Base-by-base conservation (phyloP, 306 rosid genomes). In the Gleditsia sinensis region DNA sequence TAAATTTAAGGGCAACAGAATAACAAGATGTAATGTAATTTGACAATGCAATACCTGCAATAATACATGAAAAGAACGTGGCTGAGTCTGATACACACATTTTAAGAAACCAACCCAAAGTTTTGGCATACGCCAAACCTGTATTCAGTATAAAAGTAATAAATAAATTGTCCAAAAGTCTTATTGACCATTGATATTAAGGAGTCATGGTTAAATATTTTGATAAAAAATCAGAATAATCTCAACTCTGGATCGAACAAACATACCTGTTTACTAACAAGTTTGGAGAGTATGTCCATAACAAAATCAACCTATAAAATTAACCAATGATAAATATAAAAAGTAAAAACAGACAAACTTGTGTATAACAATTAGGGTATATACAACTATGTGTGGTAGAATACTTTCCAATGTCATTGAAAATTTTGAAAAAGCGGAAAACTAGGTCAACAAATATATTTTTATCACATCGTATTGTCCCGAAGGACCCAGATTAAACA, bases 41-140 rank as follows among this genome's bases (percentile, higher is more conserved):
- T 69, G 20, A 72, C 37, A 53, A 82, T 64, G 56, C 27, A 32
- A 51, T 80, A 94, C 97, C 94, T 88, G 94, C 73, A 91, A 84
- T 79, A 88, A 81, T 65, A 89, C 98, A 62, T 76, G 92, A 81
- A 89, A 94, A 74, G 98, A 94, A 80, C 77, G 97, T 16, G 98
- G 97, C 75, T 91, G 98, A 5, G 97, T 94, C 82, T 94, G 97
- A 74, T 87, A 91, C 13, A 87, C 90, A 83, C 98, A 94, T 87
- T 94, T 94, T 88, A 94, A 80, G 83, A 94, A 94, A 72, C 98
- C 98, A 61, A 91, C 88, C 96, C 97, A 91, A 48, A 94, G 87
- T 77, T 94, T 94, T 39, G 98, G 98, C 97, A 94, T 82, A 24
- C 93, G 90, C 97, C 97, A 94, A 64, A 94, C 92, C 97, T 91